phyloP scores from a whole-genome alignment of 306 rosid genomes.

The Boehmeria nivea region DNA sequence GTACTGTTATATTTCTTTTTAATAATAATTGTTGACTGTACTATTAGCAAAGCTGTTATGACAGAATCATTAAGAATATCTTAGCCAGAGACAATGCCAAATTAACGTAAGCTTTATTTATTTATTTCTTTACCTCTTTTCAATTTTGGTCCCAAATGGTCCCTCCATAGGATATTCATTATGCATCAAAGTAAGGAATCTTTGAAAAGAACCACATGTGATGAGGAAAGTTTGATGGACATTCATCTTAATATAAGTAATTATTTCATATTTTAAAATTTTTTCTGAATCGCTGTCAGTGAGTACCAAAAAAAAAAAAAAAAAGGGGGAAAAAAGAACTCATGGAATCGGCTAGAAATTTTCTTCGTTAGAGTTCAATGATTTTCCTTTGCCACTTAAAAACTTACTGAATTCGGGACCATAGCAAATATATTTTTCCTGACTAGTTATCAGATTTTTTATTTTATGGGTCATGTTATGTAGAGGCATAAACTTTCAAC shows the following conservation, averaged over 20 bases:
- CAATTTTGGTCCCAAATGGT: slow-evolving; percentile 8
- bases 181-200: neutral
- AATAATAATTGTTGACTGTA: no score
- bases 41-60: no score
- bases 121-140: neutral
- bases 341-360: neutral
- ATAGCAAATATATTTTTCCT: neutral
- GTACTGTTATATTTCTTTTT: no score
- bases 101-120: neutral
- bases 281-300: slow-evolving; percentile 4
- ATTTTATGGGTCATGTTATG: no score
- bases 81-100: no score
- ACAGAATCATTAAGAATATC: no score
- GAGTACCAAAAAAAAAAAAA: neutral
- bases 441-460: no score
- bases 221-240: slow-evolving; percentile 14
- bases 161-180: slow-evolving; percentile 10
- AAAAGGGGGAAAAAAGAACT: neutral
- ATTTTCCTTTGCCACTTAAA: neutral
- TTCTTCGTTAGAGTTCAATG: neutral
- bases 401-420: neutral
- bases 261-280: neutral
- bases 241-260: neutral
- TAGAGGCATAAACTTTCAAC: no score
- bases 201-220: slow-evolving; percentile 7